Conservation (phyloP, 345 rosid species). For the Geranium brycei region DNA sequence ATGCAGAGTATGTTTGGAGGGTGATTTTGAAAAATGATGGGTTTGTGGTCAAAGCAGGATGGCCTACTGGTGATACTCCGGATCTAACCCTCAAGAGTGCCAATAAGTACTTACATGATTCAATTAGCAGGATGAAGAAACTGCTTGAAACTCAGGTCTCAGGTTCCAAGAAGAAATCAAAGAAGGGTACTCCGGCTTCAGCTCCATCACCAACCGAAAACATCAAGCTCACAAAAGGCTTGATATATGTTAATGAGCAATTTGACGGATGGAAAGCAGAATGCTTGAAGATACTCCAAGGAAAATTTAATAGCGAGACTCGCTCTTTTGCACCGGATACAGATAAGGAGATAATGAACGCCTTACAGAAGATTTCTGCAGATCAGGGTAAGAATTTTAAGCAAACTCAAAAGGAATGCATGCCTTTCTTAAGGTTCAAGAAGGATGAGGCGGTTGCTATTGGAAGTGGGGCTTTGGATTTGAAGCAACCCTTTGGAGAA, state of each 20-base stretch:
- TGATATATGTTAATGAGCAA: slow-evolving; percentile 67
- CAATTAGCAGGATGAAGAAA: slow-evolving; percentile 66
- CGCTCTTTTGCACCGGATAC: slow-evolving; percentile 53
- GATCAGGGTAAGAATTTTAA: slow-evolving; percentile 54
- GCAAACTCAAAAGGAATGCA: slow-evolving; percentile 54
- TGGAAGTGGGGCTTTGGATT: slow-evolving; percentile 61
- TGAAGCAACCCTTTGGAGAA: slow-evolving; percentile 81
- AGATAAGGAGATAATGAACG: slow-evolving; percentile 52
- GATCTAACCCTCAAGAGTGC: slow-evolving; percentile 72
- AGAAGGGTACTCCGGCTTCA: slow-evolving; percentile 48
- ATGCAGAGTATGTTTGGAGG: slow-evolving; percentile 84
- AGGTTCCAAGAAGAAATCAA: slow-evolving; percentile 59
- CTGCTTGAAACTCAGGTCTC: slow-evolving; percentile 55
- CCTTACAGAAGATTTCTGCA: slow-evolving; percentile 31
- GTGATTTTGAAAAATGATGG: slow-evolving; percentile 69
- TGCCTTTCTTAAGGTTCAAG: slow-evolving; percentile 89
- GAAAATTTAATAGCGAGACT: slow-evolving; percentile 34
- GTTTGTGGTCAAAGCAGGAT: slow-evolving; percentile 64
- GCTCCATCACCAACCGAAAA: slow-evolving; percentile 32
- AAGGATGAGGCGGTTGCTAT: slow-evolving; percentile 58
- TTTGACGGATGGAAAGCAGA: slow-evolving; percentile 79
- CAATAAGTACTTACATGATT: slow-evolving; percentile 83
- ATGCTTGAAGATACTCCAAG: slow-evolving; percentile 59
- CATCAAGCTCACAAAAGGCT: slow-evolving; percentile 28
- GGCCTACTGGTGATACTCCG: slow-evolving; percentile 67